Evolutionary conservation across 1,139 yeast species (phyloP), one percentile per base, ranked within the genome.

Genomic region (Yamadazyma diddensiae): DNA sequence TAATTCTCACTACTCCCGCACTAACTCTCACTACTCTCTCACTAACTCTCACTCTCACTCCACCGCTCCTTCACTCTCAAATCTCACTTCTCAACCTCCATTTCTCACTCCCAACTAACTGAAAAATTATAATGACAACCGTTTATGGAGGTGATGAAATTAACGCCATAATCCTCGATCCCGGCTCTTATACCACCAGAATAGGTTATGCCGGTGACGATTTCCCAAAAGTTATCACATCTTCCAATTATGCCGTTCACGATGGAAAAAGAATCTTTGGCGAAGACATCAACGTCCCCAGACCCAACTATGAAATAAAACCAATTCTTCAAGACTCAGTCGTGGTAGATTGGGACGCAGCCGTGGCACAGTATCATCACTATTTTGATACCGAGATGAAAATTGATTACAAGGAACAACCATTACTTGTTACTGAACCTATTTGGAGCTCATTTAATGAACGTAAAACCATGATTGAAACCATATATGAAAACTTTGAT

Each of bases 141-240:
- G 71, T 68, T 9, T 69, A 68, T 37, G 75, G 73, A 23, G 75
- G 75, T 38, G 94, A 90, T 58, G 97, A 90, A 57, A 82, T 92
- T 41, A 79, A 87, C 42, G 96, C 98, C 22, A 70, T 92, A 6
- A 95, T 92, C 17, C 69, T 92, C 21, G 98, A 92, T 55, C 90
- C 95, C 0, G 97, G 98, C 16, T 81, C 96, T 8, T 77, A 70
- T 44, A 66, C 77, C 40, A 87, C 97, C 3, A 77, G 94, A 37
- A 77, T 84, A 15, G 98, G 98, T 2, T 90, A 78, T 56, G 94
- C 97, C 4, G 98, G 98, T 7, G 94, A 88, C 42, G 98, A 92
- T 56, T 74, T 79, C 38, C 98, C 98, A 6, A 79, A 83, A 43
- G 65, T 82, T 2, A 78, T 83, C 23, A 59, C 83, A 5, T 86